These are phyloP conservation scores for Nigrospora oryzae DNA, from an alignment of 2,329 filamentous ascomycete species.

Conservation along the genomic window DNA sequence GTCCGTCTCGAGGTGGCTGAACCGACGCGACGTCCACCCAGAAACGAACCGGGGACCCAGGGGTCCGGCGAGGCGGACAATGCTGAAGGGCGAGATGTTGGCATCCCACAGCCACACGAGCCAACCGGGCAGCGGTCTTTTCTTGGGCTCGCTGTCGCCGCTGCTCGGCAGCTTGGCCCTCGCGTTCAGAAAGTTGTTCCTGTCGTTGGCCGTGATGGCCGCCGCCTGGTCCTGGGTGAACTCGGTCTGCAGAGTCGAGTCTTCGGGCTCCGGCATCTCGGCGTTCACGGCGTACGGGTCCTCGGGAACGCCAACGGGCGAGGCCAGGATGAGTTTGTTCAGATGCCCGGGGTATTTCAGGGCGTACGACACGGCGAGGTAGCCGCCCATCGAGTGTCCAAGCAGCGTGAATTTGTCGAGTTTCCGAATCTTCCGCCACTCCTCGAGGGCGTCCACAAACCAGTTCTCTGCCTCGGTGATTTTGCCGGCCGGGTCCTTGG, in stretches of 20 bases:
- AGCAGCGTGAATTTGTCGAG: constrained; percentile 91
- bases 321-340: constrained; percentile 93
- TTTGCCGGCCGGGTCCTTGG: constrained; percentile 72
- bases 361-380: constrained; percentile 90
- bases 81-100: constrained; percentile 89
- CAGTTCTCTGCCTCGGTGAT: constrained; percentile 86
- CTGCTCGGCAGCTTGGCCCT: constrained; percentile 20
- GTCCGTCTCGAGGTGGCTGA: constrained; percentile 73
- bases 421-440: constrained; percentile 83
- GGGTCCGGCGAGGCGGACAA: constrained; percentile 82
- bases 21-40: constrained; percentile 88
- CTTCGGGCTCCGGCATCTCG: constrained; percentile 67
- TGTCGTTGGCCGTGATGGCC: constrained; percentile 15
- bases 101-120: constrained; percentile 92
- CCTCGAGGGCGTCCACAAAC: constrained; percentile 94
- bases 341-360: constrained; percentile 91
- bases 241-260: constrained; percentile 68
- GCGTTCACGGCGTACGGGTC: constrained; percentile 83
- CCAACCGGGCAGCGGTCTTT: constrained; percentile 69
- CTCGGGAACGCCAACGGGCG: constrained; percentile 88
- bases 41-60: constrained; percentile 87
- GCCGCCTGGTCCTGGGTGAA: constrained; percentile 65
- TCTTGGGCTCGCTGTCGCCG: constrained; percentile 22
- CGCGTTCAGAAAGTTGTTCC: constrained; percentile 29
- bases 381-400: constrained; percentile 89